A percentile compares a stretch with the other conserved stretches of the same genome.
phyloP scores from a whole-genome alignment of 768 basidiomycete species.

The Roridomyces roridus region DNA sequence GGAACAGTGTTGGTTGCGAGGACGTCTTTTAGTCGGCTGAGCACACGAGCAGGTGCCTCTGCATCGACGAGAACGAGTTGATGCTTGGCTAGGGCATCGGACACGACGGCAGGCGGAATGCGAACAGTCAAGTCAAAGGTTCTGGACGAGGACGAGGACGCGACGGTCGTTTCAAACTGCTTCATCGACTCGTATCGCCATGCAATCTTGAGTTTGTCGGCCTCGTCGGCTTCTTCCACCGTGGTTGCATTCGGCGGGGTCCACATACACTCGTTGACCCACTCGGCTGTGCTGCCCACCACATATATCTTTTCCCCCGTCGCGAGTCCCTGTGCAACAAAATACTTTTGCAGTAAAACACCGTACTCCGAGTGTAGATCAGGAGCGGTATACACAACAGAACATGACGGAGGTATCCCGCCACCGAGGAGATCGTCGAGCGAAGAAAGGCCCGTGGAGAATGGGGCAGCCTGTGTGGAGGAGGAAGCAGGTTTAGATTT shows the following conservation, averaged over 20 bases:
- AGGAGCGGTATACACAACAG: slow-evolving; percentile 76
- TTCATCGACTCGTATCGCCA: slow-evolving; percentile 97
- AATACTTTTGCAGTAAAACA: slow-evolving; percentile 87
- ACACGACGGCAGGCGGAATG: slow-evolving; percentile 58
- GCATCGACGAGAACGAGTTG: slow-evolving; percentile 42
- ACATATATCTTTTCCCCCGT: slow-evolving; percentile 73
- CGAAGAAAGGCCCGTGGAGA: slow-evolving; percentile 88
- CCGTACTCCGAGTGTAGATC: slow-evolving; percentile 89
- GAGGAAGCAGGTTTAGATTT: not conserved
- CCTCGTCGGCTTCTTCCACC: slow-evolving; percentile 43
- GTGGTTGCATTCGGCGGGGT: slow-evolving; percentile 41
- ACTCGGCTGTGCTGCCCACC: slow-evolving; percentile 62
- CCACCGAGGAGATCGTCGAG: slow-evolving; percentile 96
- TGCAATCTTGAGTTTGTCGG: slow-evolving; percentile 87
- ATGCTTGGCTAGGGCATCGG: slow-evolving; percentile 46
- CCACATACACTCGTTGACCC: slow-evolving; percentile 88
- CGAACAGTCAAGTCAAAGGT: slow-evolving; percentile 75
- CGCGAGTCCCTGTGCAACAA: slow-evolving; percentile 84
- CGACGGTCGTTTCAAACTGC: slow-evolving; percentile 87
- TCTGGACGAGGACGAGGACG: slow-evolving; percentile 44
- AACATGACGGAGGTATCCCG: slow-evolving; percentile 84
- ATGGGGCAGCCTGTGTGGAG: not conserved
- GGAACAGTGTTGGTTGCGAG: slow-evolving; percentile 37
- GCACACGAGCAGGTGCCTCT: slow-evolving; percentile 26
- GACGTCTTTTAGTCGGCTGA: slow-evolving; percentile 35